These are phyloP conservation scores for Darksidea phi DNA, from an alignment of 495 filamentous ascomycete genomes.

Conservation along the genomic window DNA sequence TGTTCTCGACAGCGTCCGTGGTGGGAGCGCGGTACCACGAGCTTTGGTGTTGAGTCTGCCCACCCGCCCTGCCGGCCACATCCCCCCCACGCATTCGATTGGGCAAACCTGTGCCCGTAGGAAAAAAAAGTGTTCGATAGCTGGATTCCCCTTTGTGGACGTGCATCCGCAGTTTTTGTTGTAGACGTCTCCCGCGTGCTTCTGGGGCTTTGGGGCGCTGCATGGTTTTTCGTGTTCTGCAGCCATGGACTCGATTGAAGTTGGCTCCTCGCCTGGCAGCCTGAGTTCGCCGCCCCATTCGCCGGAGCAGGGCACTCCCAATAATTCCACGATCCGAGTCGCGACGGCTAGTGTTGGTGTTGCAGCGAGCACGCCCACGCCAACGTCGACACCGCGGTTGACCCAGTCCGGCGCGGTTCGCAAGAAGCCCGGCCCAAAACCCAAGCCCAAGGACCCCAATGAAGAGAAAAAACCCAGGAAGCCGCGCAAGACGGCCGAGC, in stretches of 20 bases:
- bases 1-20: slow-evolving; percentile 26
- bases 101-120: not conserved
- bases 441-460: slow-evolving; percentile 33
- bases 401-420: slow-evolving; percentile 22
- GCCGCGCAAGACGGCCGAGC: slow-evolving; percentile 54
- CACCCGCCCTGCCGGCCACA: not conserved
- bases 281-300: slow-evolving; percentile 33
- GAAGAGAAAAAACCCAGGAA: slow-evolving; percentile 45
- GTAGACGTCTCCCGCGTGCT: not conserved
- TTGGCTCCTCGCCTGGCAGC: slow-evolving; percentile 30
- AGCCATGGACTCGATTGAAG: slow-evolving; percentile 27
- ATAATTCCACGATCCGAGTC: slow-evolving; percentile 27
- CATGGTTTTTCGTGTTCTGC: slow-evolving; percentile 7
- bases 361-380: slow-evolving; percentile 12
- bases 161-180: not conserved
- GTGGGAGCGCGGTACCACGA: not conserved
- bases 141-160: not conserved
- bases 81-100: not conserved
- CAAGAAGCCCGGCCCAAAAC: slow-evolving; percentile 36
- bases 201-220: not conserved
- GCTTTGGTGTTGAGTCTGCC: slow-evolving; percentile 29
- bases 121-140: not conserved
- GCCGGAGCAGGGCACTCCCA: slow-evolving; percentile 28
- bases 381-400: slow-evolving; percentile 17
- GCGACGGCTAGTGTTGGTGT: slow-evolving; percentile 19